These are phyloP conservation scores for Trametes hirsuta DNA, from an alignment of 1,284 basidiomycete genomes.

Conservation along the genomic window DNA sequence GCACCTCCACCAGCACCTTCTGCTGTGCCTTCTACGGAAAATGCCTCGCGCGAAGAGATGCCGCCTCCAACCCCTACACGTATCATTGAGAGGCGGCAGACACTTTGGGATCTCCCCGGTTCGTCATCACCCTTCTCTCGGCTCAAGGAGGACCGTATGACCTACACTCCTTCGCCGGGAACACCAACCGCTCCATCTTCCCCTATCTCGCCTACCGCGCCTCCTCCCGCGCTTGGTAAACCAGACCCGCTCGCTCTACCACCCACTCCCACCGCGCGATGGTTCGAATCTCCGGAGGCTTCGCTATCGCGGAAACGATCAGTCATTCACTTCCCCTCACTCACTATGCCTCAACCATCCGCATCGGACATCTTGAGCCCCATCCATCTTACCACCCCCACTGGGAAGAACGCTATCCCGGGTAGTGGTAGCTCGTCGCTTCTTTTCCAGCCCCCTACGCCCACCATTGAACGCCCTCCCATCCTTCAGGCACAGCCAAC, in stretches of 20 bases:
- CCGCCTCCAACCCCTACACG: conserved; percentile 18
- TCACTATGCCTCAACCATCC: conserved; percentile 28
- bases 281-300: conserved; percentile 32
- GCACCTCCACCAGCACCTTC: background rate
- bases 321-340: conserved; percentile 31
- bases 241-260: conserved; percentile 31
- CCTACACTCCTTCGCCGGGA: conserved; percentile 17
- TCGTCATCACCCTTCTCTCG: conserved; percentile 22
- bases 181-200: conserved; percentile 14
- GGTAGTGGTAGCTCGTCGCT: conserved; percentile 18
- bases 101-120: conserved; percentile 35
- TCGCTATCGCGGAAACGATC: conserved; percentile 32
- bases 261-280: conserved; percentile 35
- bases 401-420: conserved; percentile 11
- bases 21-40: background rate
- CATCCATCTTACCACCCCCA: conserved; percentile 30
- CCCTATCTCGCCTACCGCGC: conserved; percentile 27
- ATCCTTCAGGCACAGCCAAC: conserved; percentile 2
- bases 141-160: conserved; percentile 22
- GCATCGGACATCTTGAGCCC: conserved; percentile 38
- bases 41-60: background rate
- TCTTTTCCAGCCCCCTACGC: conserved; percentile 13
- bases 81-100: conserved; percentile 31
- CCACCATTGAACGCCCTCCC: conserved; percentile 1
- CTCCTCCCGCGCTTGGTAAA: conserved; percentile 30